Conservation (phyloP, 257 asterid species). For the Leonotis leonurus region DNA sequence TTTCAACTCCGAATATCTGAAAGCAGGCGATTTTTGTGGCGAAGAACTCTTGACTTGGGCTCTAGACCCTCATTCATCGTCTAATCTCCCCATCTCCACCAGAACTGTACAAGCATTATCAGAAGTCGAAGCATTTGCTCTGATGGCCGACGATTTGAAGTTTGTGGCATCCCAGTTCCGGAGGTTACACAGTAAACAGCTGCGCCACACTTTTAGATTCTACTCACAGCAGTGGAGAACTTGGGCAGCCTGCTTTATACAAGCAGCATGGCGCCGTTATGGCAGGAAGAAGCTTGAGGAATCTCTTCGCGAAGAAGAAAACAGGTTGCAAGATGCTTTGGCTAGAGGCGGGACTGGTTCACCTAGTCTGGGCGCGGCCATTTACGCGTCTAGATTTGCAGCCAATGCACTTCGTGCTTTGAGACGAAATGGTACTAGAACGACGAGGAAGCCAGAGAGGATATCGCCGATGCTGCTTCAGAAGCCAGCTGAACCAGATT, state of each 20-base stretch:
- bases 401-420: constrained; percentile 74
- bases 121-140: constrained; percentile 93
- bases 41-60: constrained; percentile 99
- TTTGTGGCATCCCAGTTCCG: constrained; percentile 91
- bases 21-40: constrained; percentile 95
- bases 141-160: constrained; percentile 83
- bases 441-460: constrained; percentile 62
- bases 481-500: constrained; percentile 97
- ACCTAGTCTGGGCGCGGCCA: constrained; percentile 84
- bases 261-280: constrained; percentile 88
- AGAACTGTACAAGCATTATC: constrained; percentile 84
- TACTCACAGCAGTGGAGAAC: constrained; percentile 98
- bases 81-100: constrained; percentile 91
- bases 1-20: constrained; percentile 66
- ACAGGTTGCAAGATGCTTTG: constrained; percentile 66
- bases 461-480: constrained; percentile 69
- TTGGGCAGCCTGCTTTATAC: constrained; percentile 95
- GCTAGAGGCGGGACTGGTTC: constrained; percentile 53
- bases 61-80: constrained; percentile 69
- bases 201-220: constrained; percentile 84
- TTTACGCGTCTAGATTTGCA: constrained; percentile 87
- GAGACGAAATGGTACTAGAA: constrained; percentile 51
- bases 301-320: constrained; percentile 70
- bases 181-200: constrained; percentile 78
- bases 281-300: constrained; percentile 77